A percentile compares a stretch with the other conserved stretches of the same genome.
These are phyloP conservation scores for Colletotrichum eleusines DNA, from an alignment of 2,329 filamentous ascomycete genomes.

Conservation along the genomic window DNA sequence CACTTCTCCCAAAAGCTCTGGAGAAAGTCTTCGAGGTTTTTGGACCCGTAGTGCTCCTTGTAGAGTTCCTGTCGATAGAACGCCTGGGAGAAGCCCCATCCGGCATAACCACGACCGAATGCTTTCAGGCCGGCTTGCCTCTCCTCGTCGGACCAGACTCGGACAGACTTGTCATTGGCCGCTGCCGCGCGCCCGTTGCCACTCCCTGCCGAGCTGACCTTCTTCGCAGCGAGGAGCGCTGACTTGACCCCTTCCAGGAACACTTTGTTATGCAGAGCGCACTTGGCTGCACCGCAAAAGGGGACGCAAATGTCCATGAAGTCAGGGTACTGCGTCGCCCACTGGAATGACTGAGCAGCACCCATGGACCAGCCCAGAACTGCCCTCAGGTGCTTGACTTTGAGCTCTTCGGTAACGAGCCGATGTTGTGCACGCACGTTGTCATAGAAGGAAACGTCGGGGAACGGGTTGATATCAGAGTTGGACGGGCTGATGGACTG, in stretches of 20 bases:
- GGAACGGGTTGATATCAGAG: slow-evolving; percentile 55
- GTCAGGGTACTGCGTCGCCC: slow-evolving; percentile 61
- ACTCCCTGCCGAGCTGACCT: slow-evolving; percentile 64
- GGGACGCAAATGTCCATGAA: slow-evolving; percentile 60
- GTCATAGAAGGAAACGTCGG: slow-evolving; percentile 60
- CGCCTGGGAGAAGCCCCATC: slow-evolving; percentile 83
- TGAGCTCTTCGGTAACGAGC: slow-evolving; percentile 56
- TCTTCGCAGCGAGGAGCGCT: slow-evolving; percentile 57
- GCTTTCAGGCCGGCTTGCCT: slow-evolving; percentile 69
- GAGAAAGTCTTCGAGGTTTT: slow-evolving; percentile 77
- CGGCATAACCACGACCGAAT: slow-evolving; percentile 80
- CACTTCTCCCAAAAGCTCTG: slow-evolving; percentile 81
- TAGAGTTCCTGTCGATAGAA: slow-evolving; percentile 82
- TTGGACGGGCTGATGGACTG: slow-evolving; percentile 67
- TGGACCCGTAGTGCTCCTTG: slow-evolving; percentile 56
- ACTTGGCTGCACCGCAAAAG: slow-evolving; percentile 63
- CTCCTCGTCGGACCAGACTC: slow-evolving; percentile 56
- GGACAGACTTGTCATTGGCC: slow-evolving; percentile 35
- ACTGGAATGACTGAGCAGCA: slow-evolving; percentile 65
- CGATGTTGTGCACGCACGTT: slow-evolving; percentile 64
- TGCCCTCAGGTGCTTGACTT: slow-evolving; percentile 57
- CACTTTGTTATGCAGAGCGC: slow-evolving; percentile 64
- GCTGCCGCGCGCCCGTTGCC: slow-evolving; percentile 47
- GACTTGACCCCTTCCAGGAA: slow-evolving; percentile 67
- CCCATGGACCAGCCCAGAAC: slow-evolving; percentile 70